Percentiles rank a stretch among this genome's conserved stretches.
These are phyloP conservation scores for Taphrina deformans DNA, from an alignment of 1,139 yeast species.

Conservation along the genomic window DNA sequence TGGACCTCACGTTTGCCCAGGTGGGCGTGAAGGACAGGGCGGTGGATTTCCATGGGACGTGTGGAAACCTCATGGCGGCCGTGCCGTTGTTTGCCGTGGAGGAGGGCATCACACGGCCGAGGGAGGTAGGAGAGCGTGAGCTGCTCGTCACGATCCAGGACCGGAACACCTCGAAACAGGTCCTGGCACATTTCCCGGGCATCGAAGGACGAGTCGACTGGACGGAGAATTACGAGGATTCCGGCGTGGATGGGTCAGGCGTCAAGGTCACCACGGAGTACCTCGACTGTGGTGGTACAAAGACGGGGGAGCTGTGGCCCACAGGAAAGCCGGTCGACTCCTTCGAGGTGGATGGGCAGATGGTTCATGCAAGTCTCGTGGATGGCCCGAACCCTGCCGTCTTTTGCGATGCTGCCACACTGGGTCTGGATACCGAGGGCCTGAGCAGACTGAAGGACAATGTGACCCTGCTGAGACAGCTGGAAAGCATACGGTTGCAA, in stretches of 20 bases:
- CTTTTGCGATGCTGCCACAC: not conserved
- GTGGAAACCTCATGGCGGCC: constrained; percentile 14
- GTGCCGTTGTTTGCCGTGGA: constrained; percentile 13
- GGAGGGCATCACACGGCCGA: not conserved
- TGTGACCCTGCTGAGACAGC: not conserved
- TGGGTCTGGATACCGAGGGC: not conserved
- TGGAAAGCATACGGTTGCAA: not conserved
- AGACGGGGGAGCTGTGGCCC: constrained; percentile 14
- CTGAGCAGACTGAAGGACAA: not conserved
- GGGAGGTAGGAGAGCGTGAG: not conserved
- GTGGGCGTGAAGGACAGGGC: not conserved
- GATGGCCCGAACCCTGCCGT: constrained; percentile 15
- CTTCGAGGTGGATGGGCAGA: not conserved
- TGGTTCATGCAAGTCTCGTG: not conserved
- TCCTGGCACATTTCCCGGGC: not conserved
- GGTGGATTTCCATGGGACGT: constrained; percentile 13
- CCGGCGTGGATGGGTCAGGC: constrained; percentile 11
- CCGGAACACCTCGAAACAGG: not conserved
- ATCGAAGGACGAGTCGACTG: not conserved
- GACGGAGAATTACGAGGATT: not conserved
- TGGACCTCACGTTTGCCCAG: constrained; percentile 13
- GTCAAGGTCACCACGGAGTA: constrained; percentile 12
- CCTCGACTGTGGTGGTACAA: constrained; percentile 8
- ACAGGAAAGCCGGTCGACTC: not conserved
- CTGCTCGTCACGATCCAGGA: not conserved